phyloP scores from a whole-genome alignment of 2,329 filamentous ascomycete genomes.

The Sordariomycetes sp. region DNA sequence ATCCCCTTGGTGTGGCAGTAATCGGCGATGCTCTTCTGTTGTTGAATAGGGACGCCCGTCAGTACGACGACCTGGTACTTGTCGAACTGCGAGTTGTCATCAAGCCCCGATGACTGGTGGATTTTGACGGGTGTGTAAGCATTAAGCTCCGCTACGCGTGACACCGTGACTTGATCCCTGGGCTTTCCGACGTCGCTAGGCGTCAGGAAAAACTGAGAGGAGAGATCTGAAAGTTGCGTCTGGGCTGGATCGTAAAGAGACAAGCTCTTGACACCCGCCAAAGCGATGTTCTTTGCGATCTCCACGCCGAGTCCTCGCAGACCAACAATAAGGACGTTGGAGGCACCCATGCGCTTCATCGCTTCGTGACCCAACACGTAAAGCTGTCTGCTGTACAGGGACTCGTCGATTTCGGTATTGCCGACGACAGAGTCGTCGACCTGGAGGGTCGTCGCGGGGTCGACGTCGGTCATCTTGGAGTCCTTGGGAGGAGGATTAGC shows the following conservation, averaged over 20 bases:
- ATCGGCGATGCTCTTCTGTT: constrained; percentile 78
- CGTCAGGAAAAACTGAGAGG: constrained; percentile 93
- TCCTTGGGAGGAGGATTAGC: constrained; percentile 23
- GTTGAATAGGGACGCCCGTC: constrained; percentile 70
- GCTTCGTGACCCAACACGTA: constrained; percentile 68
- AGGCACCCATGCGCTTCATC: constrained; percentile 98
- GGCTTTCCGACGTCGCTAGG: constrained; percentile 85
- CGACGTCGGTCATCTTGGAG: constrained; percentile 46
- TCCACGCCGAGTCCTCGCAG: constrained; percentile 93
- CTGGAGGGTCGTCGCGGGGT: constrained; percentile 56
- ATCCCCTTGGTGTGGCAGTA: constrained; percentile 94
- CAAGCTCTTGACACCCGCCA: constrained; percentile 95
- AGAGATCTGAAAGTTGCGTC: constrained; percentile 78
- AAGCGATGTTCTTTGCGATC: constrained; percentile 96
- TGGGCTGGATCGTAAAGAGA: constrained; percentile 86
- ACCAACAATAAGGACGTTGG: constrained; percentile 86
- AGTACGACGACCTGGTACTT: constrained; percentile 89
- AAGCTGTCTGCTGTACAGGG: constrained; percentile 65
- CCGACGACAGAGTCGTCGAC: constrained; percentile 51
- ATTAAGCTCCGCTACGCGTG: constrained; percentile 88
- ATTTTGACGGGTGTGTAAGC: constrained; percentile 87
- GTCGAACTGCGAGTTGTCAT: constrained; percentile 71
- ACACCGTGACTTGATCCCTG: constrained; percentile 76
- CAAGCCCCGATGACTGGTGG: constrained; percentile 60
- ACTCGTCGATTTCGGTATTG: constrained; percentile 58